A percentile compares a stretch with the other conserved stretches of the same genome.
Evolutionary conservation across 805 yeast species (phyloP).

Genomic region (Candida vartiovaarae): DNA sequence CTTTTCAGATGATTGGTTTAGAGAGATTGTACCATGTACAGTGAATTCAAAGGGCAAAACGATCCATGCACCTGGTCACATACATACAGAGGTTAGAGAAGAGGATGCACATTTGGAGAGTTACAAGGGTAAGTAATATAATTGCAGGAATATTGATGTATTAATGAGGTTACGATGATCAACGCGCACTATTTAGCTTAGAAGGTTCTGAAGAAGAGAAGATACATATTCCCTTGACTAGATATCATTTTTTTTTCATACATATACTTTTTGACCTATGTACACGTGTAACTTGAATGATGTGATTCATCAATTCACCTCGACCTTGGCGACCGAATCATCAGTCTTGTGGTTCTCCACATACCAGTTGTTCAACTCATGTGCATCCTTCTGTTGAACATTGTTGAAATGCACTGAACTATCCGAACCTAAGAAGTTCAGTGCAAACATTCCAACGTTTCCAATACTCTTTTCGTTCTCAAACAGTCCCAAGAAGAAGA

Average conservation of each 20-base stretch:
- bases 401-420: conserved; percentile 5
- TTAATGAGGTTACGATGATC: too few species aligned
- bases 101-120: conserved; percentile 39
- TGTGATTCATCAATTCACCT: not conserved
- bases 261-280: too few species aligned
- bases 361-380: conserved; percentile 14
- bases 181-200: too few species aligned
- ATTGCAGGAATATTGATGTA: not conserved
- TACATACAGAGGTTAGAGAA: conserved; percentile 41
- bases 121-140: conserved; percentile 26
- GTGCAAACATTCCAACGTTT: conserved; percentile 28
- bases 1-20: conserved; percentile 65
- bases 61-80: conserved; percentile 40
- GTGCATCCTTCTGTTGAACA: conserved; percentile 6
- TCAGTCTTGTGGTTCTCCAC: conserved; percentile 5
- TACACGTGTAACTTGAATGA: not conserved
- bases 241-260: not conserved
- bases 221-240: not conserved
- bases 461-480: conserved; percentile 25
- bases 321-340: too few species aligned
- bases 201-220: not conserved
- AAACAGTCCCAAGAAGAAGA: conserved; percentile 35
- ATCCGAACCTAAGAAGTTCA: conserved; percentile 16
- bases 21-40: conserved; percentile 56
- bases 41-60: conserved; percentile 32